Evolutionary conservation across 805 yeast genomes (phyloP), one percentile per base, ranked within the genome.

Genomic region (Nakazawaea ishiwadae): DNA sequence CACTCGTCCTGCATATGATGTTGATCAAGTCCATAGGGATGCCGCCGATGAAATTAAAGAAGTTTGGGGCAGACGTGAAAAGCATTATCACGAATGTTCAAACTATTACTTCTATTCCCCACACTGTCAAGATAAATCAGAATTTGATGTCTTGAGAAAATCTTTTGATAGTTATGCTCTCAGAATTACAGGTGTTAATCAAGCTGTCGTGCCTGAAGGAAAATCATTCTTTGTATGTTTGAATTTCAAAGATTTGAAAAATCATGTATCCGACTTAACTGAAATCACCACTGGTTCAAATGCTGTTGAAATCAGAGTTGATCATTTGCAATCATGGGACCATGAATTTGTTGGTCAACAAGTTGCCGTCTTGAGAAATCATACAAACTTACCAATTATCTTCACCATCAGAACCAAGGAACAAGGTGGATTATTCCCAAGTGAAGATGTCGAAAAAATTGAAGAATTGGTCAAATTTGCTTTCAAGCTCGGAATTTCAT

Each of bases 261-360:
- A 61, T 2, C 66, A 66, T 12, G 62, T 65, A 4, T 58, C 66
- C n/a, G 56, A 67, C 4, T 62, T 88, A 32, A 73, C 69, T 11
- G 70, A 68, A 9, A 66, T 84, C 24, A 63, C 80, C 5, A 68
- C 74, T 40, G 97, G 96, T 3, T 75, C 82, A 48, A 75, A 76
- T 49, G 96, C 95, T 6, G 81, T 91, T 28, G 96, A 91, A 57
- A 66, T 91, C 32, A 73, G 95, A 49, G 88, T 86, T 31, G 96
- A 87, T 60, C 68, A 77, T 45, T 69, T 89, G 46, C 62, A 73
- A 40, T 68, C 73, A 7, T 66, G 65, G 47, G 69, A 71, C 26
- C 51, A 61, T 16, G 69, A 68, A 7, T 84, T 71, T 57, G 87
- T 90, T 24, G 79, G 83, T 43, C 79, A 77, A 46, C 96, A 89